phyloP scores from a whole-genome alignment of 371 early-diverging fungal species.

The Rhizopus stolonifer region DNA sequence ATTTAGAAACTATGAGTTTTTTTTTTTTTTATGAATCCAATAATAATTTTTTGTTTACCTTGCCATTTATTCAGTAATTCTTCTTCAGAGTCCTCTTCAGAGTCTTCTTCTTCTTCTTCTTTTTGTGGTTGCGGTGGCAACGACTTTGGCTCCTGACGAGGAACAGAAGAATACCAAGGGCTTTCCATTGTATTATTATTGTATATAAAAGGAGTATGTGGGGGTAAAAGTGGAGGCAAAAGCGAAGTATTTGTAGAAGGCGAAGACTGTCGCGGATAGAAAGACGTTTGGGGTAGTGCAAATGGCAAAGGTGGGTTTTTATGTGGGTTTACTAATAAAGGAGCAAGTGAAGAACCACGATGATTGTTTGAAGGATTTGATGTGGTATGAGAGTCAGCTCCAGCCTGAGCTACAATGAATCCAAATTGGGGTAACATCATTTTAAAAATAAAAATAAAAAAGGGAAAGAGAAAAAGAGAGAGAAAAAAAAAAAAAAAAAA shows the following conservation, averaged over 20 bases:
- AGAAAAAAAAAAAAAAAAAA: constrained; percentile 3
- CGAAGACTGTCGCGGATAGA: constrained; percentile 19
- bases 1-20: neutral
- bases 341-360: constrained; percentile 10
- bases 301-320: constrained; percentile 2
- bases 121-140: neutral
- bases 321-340: constrained; percentile 9
- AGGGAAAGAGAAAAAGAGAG: constrained; percentile 8
- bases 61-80: neutral
- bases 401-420: constrained; percentile 50
- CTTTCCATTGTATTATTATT: neutral
- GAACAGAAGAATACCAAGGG: neutral
- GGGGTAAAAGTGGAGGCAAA: constrained; percentile 10
- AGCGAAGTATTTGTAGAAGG: constrained; percentile 1
- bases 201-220: neutral
- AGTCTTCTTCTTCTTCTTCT: neutral
- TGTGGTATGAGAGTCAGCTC: constrained; percentile 36
- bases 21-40: neutral
- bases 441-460: constrained; percentile 4
- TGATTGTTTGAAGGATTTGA: constrained; percentile 11
- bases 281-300: constrained; percentile 7
- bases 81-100: neutral
- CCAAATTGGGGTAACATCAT: constrained; percentile 69
- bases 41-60: neutral
- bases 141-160: neutral